These are phyloP conservation scores for Iris macrosiphon DNA, from an alignment of 106 monocot genomes.

Conservation along the genomic window DNA sequence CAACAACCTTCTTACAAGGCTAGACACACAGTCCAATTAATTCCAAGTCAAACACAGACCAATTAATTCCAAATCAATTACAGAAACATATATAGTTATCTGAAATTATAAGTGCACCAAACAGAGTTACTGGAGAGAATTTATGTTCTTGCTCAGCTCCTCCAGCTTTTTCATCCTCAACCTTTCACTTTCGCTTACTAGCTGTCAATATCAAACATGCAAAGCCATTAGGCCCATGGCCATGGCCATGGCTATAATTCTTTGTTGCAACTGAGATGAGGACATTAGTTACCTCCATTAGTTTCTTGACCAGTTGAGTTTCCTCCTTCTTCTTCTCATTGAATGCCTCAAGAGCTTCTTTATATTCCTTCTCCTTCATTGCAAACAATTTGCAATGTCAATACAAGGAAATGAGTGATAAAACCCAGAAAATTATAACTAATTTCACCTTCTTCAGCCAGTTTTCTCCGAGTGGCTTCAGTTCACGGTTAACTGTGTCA, in stretches of 20 bases:
- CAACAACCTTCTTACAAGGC: no score
- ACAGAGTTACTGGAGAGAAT: conserved; percentile 20
- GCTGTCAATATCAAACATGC: conserved; percentile 14
- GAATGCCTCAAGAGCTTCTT: conserved; percentile 45
- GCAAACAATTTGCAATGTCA: background rate
- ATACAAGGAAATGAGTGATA: no score
- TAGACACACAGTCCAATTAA: background rate
- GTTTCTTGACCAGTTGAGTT: conserved; percentile 33
- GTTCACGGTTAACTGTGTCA: conserved; percentile 46
- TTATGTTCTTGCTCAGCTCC: conserved; percentile 52
- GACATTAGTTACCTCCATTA: conserved; percentile 36
- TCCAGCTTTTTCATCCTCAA: conserved; percentile 67
- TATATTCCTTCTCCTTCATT: conserved; percentile 53
- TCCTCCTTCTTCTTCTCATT: conserved; percentile 56
- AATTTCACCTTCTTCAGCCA: conserved; percentile 56
- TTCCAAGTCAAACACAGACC: background rate
- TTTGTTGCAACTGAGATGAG: no score
- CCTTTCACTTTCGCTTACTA: conserved; percentile 53
- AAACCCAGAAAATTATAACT: no score
- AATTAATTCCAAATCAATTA: background rate
- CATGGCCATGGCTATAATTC: no score
- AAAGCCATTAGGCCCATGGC: no score
- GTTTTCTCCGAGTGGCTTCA: conserved; percentile 59
- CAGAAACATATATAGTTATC: background rate
- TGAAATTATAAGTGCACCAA: background rate